Evolutionary conservation across 805 yeast genomes (phyloP), one percentile per base, ranked within the genome.

Genomic region (Candida schatavii): DNA sequence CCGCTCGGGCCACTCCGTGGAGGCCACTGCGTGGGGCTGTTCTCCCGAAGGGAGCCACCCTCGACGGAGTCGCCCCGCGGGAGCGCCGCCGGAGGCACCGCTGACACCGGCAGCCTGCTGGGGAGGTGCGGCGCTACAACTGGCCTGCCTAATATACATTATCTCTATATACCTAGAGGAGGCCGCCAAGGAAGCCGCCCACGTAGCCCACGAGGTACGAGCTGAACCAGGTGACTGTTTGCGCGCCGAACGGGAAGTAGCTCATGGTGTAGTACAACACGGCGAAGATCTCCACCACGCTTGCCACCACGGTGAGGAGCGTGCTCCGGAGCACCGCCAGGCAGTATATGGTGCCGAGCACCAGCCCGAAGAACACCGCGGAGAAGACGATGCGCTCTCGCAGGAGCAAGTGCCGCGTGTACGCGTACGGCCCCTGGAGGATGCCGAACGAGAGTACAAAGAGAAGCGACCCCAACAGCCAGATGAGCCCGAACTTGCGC

Each of bases 241-340:
- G 84, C 1, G 91, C 86, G 10, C 99, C 99, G 67, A 90, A 85
- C 11, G 99, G 99, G 75, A 93, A 91, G 62, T 93, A 93, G 54
- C 96, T 86, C 32, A 91, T 73, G 0, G 93, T 83, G 61, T 93
- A 93, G 72, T 90, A 90, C 4, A 88, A 54, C n/a, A 93, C 89
- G 1, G 97, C 91, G 42, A 93, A 62, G 6, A 90, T 68, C 61
- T 93, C 97, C 9, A 86, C 62, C 2, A 85, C 62, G 33, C 93
- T 85, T 25, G 88, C 80, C 10, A 88, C 56, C 9, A 93, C 64
- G 0, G 98, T 88, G 39, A 89, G 65, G 5, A 93, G 55, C 0
- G 96, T 81, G 41, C 85, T 80, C 52, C 81, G 84, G 51, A 82
- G 57, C 4, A 68, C 48, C 4, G 88, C 77, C 17, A 95, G 83